Evolutionary conservation across 208 protist species (phyloP).

Genomic region (Leishmania braziliensis): DNA sequence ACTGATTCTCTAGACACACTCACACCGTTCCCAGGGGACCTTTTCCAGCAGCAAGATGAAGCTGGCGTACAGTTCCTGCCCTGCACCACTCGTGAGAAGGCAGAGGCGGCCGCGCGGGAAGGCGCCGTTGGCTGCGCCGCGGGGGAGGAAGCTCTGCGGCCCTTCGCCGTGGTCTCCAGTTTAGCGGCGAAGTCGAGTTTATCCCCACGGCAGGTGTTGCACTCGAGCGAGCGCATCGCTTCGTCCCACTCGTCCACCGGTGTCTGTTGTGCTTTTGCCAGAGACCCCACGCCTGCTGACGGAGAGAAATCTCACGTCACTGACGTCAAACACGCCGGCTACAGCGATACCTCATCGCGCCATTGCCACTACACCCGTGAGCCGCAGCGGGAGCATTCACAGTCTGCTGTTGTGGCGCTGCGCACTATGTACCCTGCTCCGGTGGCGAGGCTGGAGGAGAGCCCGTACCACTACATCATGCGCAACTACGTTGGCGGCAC

Average conservation of each 20-base stretch:
- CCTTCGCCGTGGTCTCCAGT: background rate
- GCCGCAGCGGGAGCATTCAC: conserved; percentile 1
- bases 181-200: background rate
- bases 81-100: conserved; percentile 33
- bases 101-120: conserved; percentile 3
- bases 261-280: conserved; percentile 12
- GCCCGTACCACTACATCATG: conserved; percentile 71
- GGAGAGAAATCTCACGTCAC: background rate
- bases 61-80: conserved; percentile 25
- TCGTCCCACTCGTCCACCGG: conserved; percentile 28
- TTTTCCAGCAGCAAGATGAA: background rate
- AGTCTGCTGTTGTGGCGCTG: conserved; percentile 9
- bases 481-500: conserved; percentile 53
- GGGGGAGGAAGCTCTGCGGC: background rate
- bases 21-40: background rate
- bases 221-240: conserved; percentile 32
- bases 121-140: background rate
- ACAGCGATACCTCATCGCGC: background rate
- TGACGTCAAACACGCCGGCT: background rate
- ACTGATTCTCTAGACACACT: background rate
- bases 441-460: conserved; percentile 46
- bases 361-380: background rate
- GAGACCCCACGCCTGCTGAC: background rate
- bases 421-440: conserved; percentile 23
- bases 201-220: background rate